Evolutionary conservation across 1,284 basidiomycete genomes (phyloP), one percentile per base, ranked within the genome.

Genomic region (Ceratorhiza oryzae-sativae): DNA sequence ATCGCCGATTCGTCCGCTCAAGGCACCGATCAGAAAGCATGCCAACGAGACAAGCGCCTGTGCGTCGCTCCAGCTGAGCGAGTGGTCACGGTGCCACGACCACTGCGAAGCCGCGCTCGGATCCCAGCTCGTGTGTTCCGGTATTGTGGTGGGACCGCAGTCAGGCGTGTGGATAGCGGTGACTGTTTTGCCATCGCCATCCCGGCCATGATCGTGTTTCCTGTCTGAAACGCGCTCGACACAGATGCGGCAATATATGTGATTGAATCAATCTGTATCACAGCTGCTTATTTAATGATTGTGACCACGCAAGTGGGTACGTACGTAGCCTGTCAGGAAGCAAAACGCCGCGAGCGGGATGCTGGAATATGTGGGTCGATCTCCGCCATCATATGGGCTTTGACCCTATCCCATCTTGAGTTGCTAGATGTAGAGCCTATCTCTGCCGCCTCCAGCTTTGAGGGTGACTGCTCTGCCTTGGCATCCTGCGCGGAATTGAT

Each of bases 171-270:
- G 61, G 61, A 30, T 63, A 63, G 18, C 34, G 61, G 42, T 48
- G 23, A 63, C 13, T 46, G 46, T 32, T 63, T 63, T 27, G 61
- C 41, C 3, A 63, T 63, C 8, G 61, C 61, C 61, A 63, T 63
- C 9, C 41, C 61, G 32, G 41, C 45, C 32, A 46, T 41, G 27
- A 63, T 63, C 18, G 61, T 63, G 42, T 63, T 78, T 63, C 46
- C 48, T 59, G 82, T 94, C 80, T 95, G 92, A 80, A 94, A 95
- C 1, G 90, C 92, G 78, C 90, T 91, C 93, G 93, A 95, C 23
- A 95, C 87, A 78, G 88, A 94, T 73, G 91, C 84, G 9, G 93
- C 90, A 55, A 90, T 88, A 82, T 94, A 95, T 0, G 88, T 88
- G n/a, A 94, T 83, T 1, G 88, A 85, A 76, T 91, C 88, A 20